Evolutionary conservation across 352 stramenopile genomes (phyloP).

Genomic region (Bremia lactucae): DNA sequence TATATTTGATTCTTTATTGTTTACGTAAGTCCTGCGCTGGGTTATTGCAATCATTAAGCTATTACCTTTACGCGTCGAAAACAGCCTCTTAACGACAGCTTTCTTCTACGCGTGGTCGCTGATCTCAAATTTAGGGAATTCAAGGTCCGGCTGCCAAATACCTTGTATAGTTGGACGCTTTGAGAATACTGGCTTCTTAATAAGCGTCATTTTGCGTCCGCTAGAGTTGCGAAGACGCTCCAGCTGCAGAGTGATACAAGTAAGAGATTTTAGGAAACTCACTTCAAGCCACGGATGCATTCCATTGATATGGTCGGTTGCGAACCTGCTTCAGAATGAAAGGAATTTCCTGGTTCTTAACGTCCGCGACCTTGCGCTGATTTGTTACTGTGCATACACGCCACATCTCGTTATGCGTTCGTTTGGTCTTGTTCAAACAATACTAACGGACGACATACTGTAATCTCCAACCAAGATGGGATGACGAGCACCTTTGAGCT

Average conservation of each 20-base stretch:
- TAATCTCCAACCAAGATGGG: constrained; percentile 79
- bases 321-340: constrained; percentile 75
- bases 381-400: constrained; percentile 45
- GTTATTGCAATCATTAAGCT: constrained; percentile 7
- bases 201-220: constrained; percentile 80
- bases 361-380: constrained; percentile 72
- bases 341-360: constrained; percentile 83
- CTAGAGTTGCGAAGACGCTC: constrained; percentile 79
- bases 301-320: too few relatives aligned
- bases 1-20: constrained; percentile 36
- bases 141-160: constrained; percentile 81
- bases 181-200: constrained; percentile 77
- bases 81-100: constrained; percentile 1
- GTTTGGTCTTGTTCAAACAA: neutral
- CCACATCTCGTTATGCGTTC: neutral
- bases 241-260: constrained; percentile 42
- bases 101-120: constrained; percentile 39
- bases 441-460: constrained; percentile 23
- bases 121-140: constrained; percentile 81
- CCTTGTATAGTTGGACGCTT: constrained; percentile 76
- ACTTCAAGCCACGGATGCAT: too few relatives aligned
- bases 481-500: constrained; percentile 77
- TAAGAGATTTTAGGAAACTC: too few relatives aligned
- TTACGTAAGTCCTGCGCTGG: constrained; percentile 4
- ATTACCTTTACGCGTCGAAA: neutral